Percentiles rank a stretch among this genome's conserved stretches.
Evolutionary conservation across 192 early-diverging fungal genomes (phyloP).

Genomic region (Entomortierella lignicola): DNA sequence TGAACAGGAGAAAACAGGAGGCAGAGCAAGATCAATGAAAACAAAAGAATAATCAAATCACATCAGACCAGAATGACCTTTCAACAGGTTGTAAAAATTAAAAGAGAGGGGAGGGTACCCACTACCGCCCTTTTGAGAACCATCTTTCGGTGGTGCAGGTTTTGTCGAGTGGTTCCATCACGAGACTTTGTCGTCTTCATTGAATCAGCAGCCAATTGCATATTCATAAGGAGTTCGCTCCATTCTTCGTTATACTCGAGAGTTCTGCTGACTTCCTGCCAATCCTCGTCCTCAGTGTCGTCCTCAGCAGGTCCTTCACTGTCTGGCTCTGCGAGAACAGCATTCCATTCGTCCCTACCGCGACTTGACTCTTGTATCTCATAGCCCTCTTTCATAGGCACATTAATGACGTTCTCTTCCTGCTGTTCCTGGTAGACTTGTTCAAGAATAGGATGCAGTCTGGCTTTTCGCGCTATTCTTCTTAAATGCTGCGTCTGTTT

Average conservation of each 20-base stretch:
- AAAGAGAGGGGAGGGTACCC: neutral
- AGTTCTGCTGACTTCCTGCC: slow-evolving; percentile 3
- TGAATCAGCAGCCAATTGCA: slow-evolving; percentile 1
- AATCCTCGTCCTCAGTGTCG: neutral
- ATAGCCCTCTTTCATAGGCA: too few species aligned
- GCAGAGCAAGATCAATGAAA: too few species aligned
- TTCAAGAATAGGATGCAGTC: too few species aligned
- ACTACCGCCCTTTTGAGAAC: slow-evolving; percentile 3
- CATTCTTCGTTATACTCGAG: neutral
- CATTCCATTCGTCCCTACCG: slow-evolving; percentile 1
- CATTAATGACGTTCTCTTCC: too few species aligned
- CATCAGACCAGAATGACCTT: too few species aligned
- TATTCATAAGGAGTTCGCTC: neutral
- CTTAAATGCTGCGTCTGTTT: too few species aligned
- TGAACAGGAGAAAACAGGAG: too few species aligned
- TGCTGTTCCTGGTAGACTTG: too few species aligned
- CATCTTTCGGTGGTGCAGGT: slow-evolving; percentile 6
- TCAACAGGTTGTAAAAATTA: too few species aligned
- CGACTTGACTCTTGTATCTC: neutral
- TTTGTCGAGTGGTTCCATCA: slow-evolving; percentile 4
- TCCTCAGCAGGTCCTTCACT: slow-evolving; percentile 4
- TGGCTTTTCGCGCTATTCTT: too few species aligned
- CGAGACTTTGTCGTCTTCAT: neutral
- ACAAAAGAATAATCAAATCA: too few species aligned
- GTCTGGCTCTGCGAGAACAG: slow-evolving; percentile 4